Base-by-base conservation (phyloP, 2,329 filamentous ascomycete species). In the Verticillium longisporum region DNA sequence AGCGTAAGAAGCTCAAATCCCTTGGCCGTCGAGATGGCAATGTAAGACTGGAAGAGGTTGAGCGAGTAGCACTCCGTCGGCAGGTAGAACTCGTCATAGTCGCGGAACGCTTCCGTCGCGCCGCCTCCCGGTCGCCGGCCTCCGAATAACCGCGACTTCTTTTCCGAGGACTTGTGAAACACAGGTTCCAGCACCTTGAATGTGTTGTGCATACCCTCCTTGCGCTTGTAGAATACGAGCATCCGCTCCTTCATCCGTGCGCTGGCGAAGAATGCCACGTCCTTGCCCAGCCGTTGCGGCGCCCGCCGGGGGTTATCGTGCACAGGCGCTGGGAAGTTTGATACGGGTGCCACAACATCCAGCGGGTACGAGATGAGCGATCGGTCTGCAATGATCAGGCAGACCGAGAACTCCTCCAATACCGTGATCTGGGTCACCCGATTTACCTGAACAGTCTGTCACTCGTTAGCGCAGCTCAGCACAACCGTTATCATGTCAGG, bases 1-100 rank as follows among this genome's bases (percentile, higher is more conserved):
- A 99, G 83, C 0, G 93, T 98, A 73, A 99, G 85, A 66, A 99
- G 90, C 76, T 99, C 96, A 68, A 99, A 92, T 31, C 95, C 96
- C 73, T 92, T 92, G 50, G 91, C 85, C 0, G 94, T 98, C 21
- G 91, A 88, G 56, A 99, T 92, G 10, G 95, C 92, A 59, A 99
- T 89, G 64, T 92, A 96, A 0, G 89, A 92, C 73, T 97, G 92
- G 84, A 98, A 99, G 59, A 99, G 85, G 74, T 97, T 98, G 72
- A 99, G 90, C 56, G 91, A 92, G 74, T 89, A 97, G 74, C 92
- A 97, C 72, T 99, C 96, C 2, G 91, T 89, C 0, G 95, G 95
- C 67, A 99, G 93, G 77, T 98, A 99, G 76, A 99, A 99, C 68
- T 98, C 95, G 77, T 99, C 95, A 73, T 93, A 99, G 71, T 99